phyloP scores from a whole-genome alignment of 257 asterid species.

The Eustoma russellianum region DNA sequence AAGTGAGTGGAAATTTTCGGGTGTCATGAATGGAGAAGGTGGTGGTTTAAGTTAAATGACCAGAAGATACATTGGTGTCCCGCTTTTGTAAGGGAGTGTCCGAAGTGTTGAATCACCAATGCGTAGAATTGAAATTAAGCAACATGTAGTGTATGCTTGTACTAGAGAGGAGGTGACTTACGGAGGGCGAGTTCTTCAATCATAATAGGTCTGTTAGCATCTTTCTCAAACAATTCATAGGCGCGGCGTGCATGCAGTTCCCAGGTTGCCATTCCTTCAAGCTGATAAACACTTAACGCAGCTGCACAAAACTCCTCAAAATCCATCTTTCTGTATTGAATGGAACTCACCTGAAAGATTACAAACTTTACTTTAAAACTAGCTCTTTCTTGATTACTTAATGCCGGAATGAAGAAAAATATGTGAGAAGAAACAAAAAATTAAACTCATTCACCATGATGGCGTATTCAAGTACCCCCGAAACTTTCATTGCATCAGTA shows the following conservation, averaged over 20 bases:
- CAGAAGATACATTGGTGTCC: too few relatives aligned
- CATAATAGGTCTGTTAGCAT: conserved; percentile 87
- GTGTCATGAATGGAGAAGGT: too few relatives aligned
- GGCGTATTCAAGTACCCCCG: conserved; percentile 76
- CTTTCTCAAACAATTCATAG: conserved; percentile 83
- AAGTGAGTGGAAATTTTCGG: too few relatives aligned
- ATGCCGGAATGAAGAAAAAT: background rate
- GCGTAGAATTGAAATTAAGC: too few relatives aligned
- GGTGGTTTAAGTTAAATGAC: too few relatives aligned
- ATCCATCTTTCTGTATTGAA: conserved; percentile 79
- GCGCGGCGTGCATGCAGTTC: conserved; percentile 90
- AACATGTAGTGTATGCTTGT: too few relatives aligned
- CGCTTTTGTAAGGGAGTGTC: too few relatives aligned
- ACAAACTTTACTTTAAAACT: background rate
- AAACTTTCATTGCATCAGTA: conserved; percentile 90
- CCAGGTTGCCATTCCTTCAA: conserved; percentile 84
- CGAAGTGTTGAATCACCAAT: too few relatives aligned
- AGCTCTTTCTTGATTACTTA: background rate
- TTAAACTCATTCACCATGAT: conserved; percentile 37
- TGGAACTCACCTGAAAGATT: conserved; percentile 60
- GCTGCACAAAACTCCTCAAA: conserved; percentile 92
- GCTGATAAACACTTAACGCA: conserved; percentile 68
- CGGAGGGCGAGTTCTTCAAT: conserved; percentile 97
- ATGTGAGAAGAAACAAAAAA: background rate
- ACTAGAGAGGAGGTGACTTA: conserved; percentile 31